These are phyloP conservation scores for Naganishia randhawae DNA, from an alignment of 768 basidiomycete genomes.

Conservation along the genomic window DNA sequence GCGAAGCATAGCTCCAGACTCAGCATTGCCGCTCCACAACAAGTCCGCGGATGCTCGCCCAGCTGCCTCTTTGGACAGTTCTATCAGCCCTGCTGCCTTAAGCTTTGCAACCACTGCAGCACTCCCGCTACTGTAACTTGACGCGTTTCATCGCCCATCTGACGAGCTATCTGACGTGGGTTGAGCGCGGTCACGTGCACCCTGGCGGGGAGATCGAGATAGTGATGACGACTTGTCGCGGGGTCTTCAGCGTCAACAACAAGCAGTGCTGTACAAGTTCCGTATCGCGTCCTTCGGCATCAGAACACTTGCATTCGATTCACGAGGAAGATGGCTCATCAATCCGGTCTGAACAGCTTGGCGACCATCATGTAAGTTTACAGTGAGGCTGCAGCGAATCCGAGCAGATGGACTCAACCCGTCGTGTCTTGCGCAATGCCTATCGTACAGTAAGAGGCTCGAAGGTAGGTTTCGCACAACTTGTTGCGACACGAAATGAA, in stretches of 20 bases:
- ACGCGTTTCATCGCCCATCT: no score
- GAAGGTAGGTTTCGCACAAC: slow-evolving; percentile 36
- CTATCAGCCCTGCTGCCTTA: no score
- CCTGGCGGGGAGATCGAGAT: neutral
- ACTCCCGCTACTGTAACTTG: no score
- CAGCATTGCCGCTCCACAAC: no score
- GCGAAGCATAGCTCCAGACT: no score
- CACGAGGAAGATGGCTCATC: slow-evolving; percentile 14
- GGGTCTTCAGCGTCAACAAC: no score
- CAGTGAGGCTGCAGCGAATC: neutral
- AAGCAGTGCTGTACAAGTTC: no score
- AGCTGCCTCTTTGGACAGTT: no score
- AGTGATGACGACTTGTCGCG: slow-evolving; percentile 6
- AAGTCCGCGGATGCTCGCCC: no score
- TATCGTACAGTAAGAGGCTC: slow-evolving; percentile 42
- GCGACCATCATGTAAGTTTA: slow-evolving; percentile 26
- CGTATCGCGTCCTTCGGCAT: neutral
- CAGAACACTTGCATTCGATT: neutral
- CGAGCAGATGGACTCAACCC: neutral
- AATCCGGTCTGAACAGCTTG: slow-evolving; percentile 25
- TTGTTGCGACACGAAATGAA: neutral
- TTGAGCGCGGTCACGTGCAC: no score
- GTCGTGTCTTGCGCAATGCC: neutral
- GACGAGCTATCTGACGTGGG: no score
- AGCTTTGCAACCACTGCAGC: no score